phyloP scores from a whole-genome alignment of 768 basidiomycete species.

The Psilocybe cubensis region DNA sequence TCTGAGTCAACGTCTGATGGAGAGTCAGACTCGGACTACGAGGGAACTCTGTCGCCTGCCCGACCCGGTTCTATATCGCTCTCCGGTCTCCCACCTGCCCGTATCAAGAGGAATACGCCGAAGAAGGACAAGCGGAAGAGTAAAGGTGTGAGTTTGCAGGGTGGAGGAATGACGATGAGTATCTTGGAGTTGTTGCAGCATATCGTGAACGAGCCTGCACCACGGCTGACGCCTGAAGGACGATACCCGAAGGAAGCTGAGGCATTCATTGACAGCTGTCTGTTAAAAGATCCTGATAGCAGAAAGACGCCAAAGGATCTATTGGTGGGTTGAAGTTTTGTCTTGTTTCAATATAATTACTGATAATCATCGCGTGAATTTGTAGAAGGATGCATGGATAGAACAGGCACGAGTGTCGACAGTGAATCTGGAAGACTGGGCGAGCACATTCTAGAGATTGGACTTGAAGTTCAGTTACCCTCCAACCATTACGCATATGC shows the following conservation, averaged over 20 bases:
- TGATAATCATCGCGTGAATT: slow-evolving; percentile 1
- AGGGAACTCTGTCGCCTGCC: slow-evolving; percentile 74
- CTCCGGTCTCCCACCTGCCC: slow-evolving; percentile 39
- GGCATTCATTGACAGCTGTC: slow-evolving; percentile 85
- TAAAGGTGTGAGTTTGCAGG: slow-evolving; percentile 91
- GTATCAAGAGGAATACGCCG: slow-evolving; percentile 45
- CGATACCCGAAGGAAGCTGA: slow-evolving; percentile 74
- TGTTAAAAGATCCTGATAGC: slow-evolving; percentile 86
- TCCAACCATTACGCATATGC: not conserved
- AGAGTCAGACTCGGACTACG: slow-evolving; percentile 51
- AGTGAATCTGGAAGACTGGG: slow-evolving; percentile 82
- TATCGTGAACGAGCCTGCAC: slow-evolving; percentile 98
- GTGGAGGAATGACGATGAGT: slow-evolving; percentile 97
- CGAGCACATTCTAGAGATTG: slow-evolving; percentile 61
- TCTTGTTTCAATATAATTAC: not conserved
- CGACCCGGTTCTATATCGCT: slow-evolving; percentile 60
- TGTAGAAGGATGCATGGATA: slow-evolving; percentile 78
- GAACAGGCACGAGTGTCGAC: slow-evolving; percentile 58
- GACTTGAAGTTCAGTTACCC: slow-evolving; percentile 3
- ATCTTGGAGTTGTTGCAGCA: slow-evolving; percentile 96
- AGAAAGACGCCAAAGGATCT: slow-evolving; percentile 90
- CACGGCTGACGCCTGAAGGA: slow-evolving; percentile 76
- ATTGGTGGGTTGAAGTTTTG: slow-evolving; percentile 52
- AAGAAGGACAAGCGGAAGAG: slow-evolving; percentile 88
- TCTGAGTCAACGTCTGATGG: slow-evolving; percentile 79